Evolutionary conservation across 345 rosid genomes (phyloP), one percentile per base, ranked within the genome.

Genomic region (Gossypium rotundifolium): DNA sequence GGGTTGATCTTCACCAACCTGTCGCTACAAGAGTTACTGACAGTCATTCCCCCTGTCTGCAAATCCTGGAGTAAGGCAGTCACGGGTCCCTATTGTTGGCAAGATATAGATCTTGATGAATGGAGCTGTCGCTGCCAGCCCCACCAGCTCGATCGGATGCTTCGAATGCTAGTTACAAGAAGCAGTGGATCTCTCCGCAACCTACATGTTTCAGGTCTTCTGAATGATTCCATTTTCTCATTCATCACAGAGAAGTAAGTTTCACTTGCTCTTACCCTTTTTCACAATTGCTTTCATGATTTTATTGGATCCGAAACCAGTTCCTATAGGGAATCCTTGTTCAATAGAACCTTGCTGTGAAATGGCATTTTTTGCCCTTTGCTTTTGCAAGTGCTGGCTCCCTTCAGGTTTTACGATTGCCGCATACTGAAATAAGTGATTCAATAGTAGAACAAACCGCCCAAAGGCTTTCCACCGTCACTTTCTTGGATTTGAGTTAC

Each of bases 11-110:
- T 94, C 80, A 83, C 83, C 27, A 79, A 88, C 64, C 85, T 92
- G 54, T 74, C 92, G 58, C 91, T 94, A 16, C 73, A 86, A 65
- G 98, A 92, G 80, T 38, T 84, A 42, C 73, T 94, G 45, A 90
- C 96, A 14, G 93, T 92, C 55, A 84, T 92, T 48, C 94, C 98
- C 7, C 74, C 86, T 44, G 97, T 94, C 42, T 94, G 97, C 83
- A 94, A 94, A 81, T 88, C 96, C 20, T 94, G 97, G 98, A 72
- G 79, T 77, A 85, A 81, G 81, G 88, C 86, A 27, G 96, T 94
- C 27, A 78, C 76, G 17, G 97, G 97, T 72, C 94, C 98, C 72
- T 92, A 92, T 74, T 94, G 98, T 77, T 94, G 97, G 98, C 98
- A 92, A 79, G 94, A 90, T 86, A 86, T 94, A 46, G 91, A 90